These are phyloP conservation scores for Populus davidiana DNA, from an alignment of 345 rosid species.

Conservation along the genomic window DNA sequence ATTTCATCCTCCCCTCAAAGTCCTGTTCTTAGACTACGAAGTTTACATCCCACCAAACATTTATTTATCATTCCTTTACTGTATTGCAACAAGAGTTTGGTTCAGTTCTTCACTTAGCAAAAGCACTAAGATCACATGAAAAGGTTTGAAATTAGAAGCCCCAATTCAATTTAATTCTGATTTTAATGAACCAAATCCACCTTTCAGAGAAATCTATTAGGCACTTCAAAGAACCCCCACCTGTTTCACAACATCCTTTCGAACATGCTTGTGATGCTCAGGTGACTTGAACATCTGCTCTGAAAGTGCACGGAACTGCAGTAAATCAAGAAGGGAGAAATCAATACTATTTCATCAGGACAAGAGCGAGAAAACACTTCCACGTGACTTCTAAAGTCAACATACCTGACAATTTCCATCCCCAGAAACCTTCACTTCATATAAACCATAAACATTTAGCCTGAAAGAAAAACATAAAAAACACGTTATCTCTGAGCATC, in stretches of 20 bases:
- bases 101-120: not conserved
- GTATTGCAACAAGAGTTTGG: not conserved
- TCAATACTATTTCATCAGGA: not conserved
- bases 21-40: not conserved
- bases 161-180: not conserved
- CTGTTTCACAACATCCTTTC: slow-evolving; percentile 84
- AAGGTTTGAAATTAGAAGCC: not conserved
- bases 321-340: not conserved
- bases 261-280: slow-evolving; percentile 88
- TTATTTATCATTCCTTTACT: not conserved
- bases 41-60: not conserved
- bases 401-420: slow-evolving; percentile 97
- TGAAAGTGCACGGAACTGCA: slow-evolving; percentile 93
- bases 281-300: slow-evolving; percentile 85
- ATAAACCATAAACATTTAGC: slow-evolving; percentile 70
- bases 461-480: slow-evolving; percentile 33
- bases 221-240: slow-evolving; percentile 35
- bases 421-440: slow-evolving; percentile 86
- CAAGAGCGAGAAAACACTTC: slow-evolving; percentile 4
- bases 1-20: not conserved
- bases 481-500: not conserved
- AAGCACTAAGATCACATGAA: not conserved
- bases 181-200: not conserved
- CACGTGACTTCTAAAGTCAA: slow-evolving; percentile 2
- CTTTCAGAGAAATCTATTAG: not conserved